Conservation (phyloP, 225 moss, liverwort and hornwort species). For the Pleurozium schreberi region DNA sequence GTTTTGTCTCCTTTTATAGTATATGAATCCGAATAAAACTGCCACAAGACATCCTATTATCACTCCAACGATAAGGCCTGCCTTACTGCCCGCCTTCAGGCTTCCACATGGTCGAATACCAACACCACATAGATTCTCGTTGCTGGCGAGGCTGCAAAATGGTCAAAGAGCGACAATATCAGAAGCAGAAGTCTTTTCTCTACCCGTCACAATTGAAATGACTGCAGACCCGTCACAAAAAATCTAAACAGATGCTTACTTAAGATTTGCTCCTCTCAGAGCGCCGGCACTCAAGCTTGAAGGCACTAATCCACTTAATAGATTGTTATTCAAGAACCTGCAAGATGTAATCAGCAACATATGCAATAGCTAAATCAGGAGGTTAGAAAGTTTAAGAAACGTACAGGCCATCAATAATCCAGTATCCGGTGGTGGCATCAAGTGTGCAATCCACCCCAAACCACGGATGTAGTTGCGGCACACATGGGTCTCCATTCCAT, state of each 20-base stretch:
- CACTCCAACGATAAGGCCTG: constrained; percentile 39
- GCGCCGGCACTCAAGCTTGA: constrained; percentile 48
- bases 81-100: constrained; percentile 23
- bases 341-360: neutral
- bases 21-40: neutral
- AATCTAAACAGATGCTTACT: constrained; percentile 17
- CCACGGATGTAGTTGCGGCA: constrained; percentile 74
- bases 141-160: constrained; percentile 52
- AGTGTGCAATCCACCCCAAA: constrained; percentile 48
- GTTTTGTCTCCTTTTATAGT: constrained; percentile 26
- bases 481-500: constrained; percentile 90
- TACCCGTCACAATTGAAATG: neutral
- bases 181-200: neutral
- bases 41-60: neutral
- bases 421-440: constrained; percentile 12
- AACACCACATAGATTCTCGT: constrained; percentile 57
- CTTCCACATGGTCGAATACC: constrained; percentile 46
- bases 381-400: neutral
- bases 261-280: constrained; percentile 63
- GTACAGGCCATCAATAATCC: constrained; percentile 75
- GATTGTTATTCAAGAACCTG: constrained; percentile 74
- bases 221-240: neutral
- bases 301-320: constrained; percentile 67
- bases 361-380: neutral
- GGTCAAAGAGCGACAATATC: neutral